A percentile compares a stretch with the other conserved stretches of the same genome.
Evolutionary conservation across 495 filamentous ascomycete genomes (phyloP).

Genomic region (Cudoniella acicularis): DNA sequence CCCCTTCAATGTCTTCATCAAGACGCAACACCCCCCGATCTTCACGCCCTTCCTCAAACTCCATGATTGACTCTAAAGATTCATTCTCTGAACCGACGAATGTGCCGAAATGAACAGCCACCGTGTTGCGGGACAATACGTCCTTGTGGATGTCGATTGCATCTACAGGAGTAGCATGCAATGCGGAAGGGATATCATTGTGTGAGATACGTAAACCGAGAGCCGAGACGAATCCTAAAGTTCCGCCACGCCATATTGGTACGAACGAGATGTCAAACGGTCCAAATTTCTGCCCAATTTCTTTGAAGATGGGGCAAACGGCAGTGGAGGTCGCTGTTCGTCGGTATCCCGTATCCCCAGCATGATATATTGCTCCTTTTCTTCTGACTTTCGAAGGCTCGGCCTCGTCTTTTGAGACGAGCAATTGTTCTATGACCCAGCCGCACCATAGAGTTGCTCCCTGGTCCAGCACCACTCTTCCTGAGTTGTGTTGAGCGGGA

Average conservation of each 20-base stretch:
- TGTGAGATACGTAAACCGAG: conserved; percentile 16
- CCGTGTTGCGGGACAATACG: conserved; percentile 10
- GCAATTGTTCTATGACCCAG: conserved; percentile 45
- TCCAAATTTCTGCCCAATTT: conserved; percentile 77
- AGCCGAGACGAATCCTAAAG: conserved; percentile 15
- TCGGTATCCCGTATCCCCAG: conserved; percentile 21
- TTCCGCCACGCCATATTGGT: conserved; percentile 71
- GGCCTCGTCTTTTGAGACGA: too few species aligned
- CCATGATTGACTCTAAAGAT: conserved; percentile 15
- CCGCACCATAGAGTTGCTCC: conserved; percentile 46
- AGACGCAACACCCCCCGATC: not conserved
- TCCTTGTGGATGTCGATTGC: conserved; percentile 63
- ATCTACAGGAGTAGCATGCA: conserved; percentile 86
- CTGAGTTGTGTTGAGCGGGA: conserved; percentile 81
- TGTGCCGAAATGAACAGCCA: conserved; percentile 20
- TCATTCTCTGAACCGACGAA: conserved; percentile 20
- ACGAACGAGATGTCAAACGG: conserved; percentile 90
- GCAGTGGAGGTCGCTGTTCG: conserved; percentile 52
- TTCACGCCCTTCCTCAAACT: conserved; percentile 15
- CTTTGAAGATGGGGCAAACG: conserved; percentile 76
- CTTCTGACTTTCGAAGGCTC: conserved; percentile 52
- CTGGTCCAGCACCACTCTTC: conserved; percentile 62
- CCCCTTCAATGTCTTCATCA: not conserved
- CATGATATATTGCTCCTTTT: conserved; percentile 17
- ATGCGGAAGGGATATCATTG: conserved; percentile 67